phyloP scores from a whole-genome alignment of 305 asterid species.

The Lippia alba region DNA sequence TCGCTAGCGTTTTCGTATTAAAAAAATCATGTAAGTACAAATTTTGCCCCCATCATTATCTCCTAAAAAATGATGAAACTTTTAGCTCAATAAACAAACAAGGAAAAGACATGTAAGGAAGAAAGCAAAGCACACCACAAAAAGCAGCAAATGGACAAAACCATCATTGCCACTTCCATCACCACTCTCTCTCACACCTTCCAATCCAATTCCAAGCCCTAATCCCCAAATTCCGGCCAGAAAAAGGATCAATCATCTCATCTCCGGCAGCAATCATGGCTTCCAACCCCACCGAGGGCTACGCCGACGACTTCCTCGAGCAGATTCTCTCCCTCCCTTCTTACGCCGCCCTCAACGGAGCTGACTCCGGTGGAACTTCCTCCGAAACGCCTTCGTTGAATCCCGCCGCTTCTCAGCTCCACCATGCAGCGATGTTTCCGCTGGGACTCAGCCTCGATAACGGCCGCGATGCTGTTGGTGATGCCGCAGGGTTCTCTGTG shows the following conservation, averaged over 20 bases:
- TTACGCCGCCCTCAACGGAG: conserved; percentile 48
- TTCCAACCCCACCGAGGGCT: conserved; percentile 53
- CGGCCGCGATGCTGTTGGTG: conserved; percentile 54
- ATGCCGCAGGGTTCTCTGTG: conserved; percentile 41
- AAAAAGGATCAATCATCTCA: background rate
- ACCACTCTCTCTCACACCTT: conserved; percentile 3
- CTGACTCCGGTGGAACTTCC: conserved; percentile 51
- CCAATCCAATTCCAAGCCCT: conserved; percentile 25
- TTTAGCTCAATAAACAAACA: background rate
- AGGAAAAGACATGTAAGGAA: background rate
- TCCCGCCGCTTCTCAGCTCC: conserved; percentile 49
- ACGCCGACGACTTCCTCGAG: conserved; percentile 62
- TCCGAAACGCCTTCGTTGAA: conserved; percentile 49
- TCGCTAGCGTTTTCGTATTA: too few relatives aligned
- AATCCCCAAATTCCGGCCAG: conserved; percentile 28
- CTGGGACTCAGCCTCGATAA: conserved; percentile 59
- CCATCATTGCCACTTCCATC: background rate
- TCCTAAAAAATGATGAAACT: background rate
- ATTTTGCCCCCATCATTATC: background rate
- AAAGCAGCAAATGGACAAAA: conserved; percentile 9
- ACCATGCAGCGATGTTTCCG: conserved; percentile 51
- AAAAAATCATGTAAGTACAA: too few relatives aligned
- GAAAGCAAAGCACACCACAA: conserved; percentile 14
- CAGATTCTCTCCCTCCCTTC: conserved; percentile 69
- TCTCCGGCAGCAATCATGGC: conserved; percentile 58